phyloP scores from a whole-genome alignment of 108 stramenopile species.

The Nannochloropsis gaditana region DNA sequence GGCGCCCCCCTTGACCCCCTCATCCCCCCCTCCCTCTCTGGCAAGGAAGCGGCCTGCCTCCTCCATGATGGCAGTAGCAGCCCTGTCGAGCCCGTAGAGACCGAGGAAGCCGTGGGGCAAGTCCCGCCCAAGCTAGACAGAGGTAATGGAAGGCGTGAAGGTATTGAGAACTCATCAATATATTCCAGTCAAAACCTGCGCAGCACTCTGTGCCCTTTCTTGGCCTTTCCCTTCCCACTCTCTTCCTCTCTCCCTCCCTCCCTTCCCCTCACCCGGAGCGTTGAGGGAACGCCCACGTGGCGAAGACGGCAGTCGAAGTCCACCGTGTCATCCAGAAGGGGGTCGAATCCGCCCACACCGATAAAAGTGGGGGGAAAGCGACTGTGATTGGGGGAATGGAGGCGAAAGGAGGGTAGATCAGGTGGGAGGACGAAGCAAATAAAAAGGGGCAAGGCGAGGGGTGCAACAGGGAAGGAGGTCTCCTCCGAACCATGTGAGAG shows the following conservation, averaged over 20 bases:
- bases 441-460: no score
- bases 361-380: slow-evolving; percentile 22
- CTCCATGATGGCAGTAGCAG: background rate
- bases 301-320: slow-evolving; percentile 66
- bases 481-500: no score
- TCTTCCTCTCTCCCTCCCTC: background rate
- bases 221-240: background rate
- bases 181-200: no score
- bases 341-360: slow-evolving; percentile 55
- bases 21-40: background rate
- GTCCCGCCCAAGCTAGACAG: background rate
- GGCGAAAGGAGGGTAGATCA: background rate
- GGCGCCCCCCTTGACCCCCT: background rate
- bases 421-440: no score
- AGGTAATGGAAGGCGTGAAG: background rate
- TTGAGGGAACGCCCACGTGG: slow-evolving; percentile 54
- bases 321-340: slow-evolving; percentile 76
- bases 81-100: background rate
- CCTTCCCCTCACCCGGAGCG: background rate
- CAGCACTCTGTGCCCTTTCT: no score
- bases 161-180: no score
- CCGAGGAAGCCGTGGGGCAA: slow-evolving; percentile 32
- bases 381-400: background rate
- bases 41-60: background rate
- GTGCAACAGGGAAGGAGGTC: no score